A percentile compares a stretch with the other conserved stretches of the same genome.
Evolutionary conservation across 2,329 filamentous ascomycete genomes (phyloP).

Genomic region (Xenoacremonium recifei): DNA sequence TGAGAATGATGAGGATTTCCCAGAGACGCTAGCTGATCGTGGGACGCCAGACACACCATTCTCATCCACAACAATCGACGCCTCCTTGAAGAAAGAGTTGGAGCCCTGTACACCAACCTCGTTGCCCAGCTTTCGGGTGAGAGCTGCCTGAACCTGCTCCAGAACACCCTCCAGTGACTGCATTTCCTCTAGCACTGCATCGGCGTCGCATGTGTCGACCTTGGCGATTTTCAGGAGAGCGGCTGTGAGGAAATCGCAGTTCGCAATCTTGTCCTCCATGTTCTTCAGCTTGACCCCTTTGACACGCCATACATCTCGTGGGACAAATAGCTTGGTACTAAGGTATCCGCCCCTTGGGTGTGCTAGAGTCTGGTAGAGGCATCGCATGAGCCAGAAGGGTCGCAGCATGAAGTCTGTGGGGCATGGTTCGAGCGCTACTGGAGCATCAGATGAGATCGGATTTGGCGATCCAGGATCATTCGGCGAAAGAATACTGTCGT

Average conservation of each 20-base stretch:
- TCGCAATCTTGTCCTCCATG: constrained; percentile 89
- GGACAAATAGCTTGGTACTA: constrained; percentile 87
- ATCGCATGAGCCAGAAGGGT: constrained; percentile 97
- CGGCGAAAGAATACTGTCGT: constrained; percentile 74
- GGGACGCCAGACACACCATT: constrained; percentile 42
- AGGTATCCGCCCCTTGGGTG: constrained; percentile 91
- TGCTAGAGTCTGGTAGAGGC: constrained; percentile 85
- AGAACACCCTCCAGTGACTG: constrained; percentile 81
- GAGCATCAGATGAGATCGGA: constrained; percentile 60
- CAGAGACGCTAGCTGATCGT: constrained; percentile 60
- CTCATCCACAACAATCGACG: constrained; percentile 48
- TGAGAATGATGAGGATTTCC: constrained; percentile 69
- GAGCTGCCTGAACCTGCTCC: constrained; percentile 75
- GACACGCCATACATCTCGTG: constrained; percentile 89
- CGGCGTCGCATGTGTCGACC: constrained; percentile 87
- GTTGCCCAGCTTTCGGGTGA: constrained; percentile 84
- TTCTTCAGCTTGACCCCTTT: constrained; percentile 91
- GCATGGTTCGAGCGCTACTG: constrained; percentile 83
- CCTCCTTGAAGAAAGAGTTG: constrained; percentile 72
- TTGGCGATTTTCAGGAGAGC: constrained; percentile 79
- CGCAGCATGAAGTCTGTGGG: constrained; percentile 85
- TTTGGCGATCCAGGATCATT: constrained; percentile 65
- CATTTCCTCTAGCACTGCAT: constrained; percentile 92
- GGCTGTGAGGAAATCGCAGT: constrained; percentile 87
- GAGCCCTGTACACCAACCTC: constrained; percentile 84